A percentile compares a stretch with the other conserved stretches of the same genome.
phyloP scores from a whole-genome alignment of 768 basidiomycete genomes.

The Galerina marginata region DNA sequence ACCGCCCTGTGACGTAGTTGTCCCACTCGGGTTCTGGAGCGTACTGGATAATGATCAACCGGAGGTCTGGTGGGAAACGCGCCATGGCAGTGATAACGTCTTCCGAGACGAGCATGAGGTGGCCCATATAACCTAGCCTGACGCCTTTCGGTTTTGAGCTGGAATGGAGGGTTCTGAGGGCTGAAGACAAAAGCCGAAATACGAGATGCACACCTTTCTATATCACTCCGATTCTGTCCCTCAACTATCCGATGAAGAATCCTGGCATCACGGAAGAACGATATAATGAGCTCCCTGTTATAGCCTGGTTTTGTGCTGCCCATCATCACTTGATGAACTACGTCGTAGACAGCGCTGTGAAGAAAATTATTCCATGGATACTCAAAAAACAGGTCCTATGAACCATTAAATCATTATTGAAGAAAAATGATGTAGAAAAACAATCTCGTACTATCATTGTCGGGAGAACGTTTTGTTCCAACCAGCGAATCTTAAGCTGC shows the following conservation, averaged over 20 bases:
- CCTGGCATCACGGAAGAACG: constrained; percentile 85
- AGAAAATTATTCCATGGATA: constrained; percentile 98
- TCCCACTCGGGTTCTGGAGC: constrained; percentile 87
- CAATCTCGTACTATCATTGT: constrained; percentile 73
- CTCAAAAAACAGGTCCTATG: constrained; percentile 91
- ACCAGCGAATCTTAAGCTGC: constrained; percentile 75
- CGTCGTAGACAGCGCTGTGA: constrained; percentile 95
- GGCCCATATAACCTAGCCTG: constrained; percentile 95
- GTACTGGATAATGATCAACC: constrained; percentile 62
- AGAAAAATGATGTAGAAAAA: constrained; percentile 5
- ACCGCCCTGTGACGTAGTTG: constrained; percentile 84
- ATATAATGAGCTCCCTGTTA: constrained; percentile 83
- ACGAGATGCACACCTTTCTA: constrained; percentile 58
- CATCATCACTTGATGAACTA: constrained; percentile 93
- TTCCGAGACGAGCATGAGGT: constrained; percentile 92
- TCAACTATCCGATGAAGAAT: constrained; percentile 88
- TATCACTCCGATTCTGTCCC: constrained; percentile 81
- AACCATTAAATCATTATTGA: constrained; percentile 1
- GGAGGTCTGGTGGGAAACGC: constrained; percentile 83
- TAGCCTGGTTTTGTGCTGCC: constrained; percentile 82
- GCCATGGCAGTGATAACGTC: constrained; percentile 91
- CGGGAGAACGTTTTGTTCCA: constrained; percentile 74
- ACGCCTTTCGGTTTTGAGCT: constrained; percentile 78
- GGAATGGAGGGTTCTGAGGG: constrained; percentile 7
- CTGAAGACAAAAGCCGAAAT: not conserved